phyloP scores from a whole-genome alignment of 495 filamentous ascomycete species.

The Annulohypoxylon nitens region DNA sequence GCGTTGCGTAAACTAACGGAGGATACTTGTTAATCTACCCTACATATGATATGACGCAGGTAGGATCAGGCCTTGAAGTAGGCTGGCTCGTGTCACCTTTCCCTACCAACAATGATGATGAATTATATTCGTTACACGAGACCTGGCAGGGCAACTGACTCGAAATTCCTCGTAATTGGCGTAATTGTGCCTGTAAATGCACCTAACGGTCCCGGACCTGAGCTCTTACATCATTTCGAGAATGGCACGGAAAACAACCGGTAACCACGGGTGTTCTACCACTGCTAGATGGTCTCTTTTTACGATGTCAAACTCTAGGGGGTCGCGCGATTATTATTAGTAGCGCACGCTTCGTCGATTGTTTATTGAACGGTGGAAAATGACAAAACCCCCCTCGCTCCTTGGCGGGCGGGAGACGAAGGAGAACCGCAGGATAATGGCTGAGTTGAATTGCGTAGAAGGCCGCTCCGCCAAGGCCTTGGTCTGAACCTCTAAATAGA shows the following conservation, averaged over 20 bases:
- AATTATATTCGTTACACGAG: conserved; percentile 34
- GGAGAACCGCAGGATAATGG: conserved; percentile 15
- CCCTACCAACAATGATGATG: conserved; percentile 40
- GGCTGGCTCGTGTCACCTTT: conserved; percentile 42
- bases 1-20: conserved; percentile 8
- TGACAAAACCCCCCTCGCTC: conserved; percentile 20
- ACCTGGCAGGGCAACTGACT: conserved; percentile 12
- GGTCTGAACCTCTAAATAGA: conserved; percentile 42
- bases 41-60: conserved; percentile 39
- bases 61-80: conserved; percentile 35
- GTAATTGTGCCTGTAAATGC: conserved; percentile 11
- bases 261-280: conserved; percentile 27
- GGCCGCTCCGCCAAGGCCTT: conserved; percentile 42
- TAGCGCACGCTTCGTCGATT: conserved; percentile 35
- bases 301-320: conserved; percentile 17
- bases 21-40: conserved; percentile 9
- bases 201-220: conserved; percentile 1
- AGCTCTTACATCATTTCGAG: conserved; percentile 43
- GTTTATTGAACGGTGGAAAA: conserved; percentile 26
- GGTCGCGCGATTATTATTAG: conserved; percentile 23
- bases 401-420: conserved; percentile 34
- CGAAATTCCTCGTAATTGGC: conserved; percentile 11
- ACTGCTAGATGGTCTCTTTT: conserved; percentile 14
- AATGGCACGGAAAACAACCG: conserved; percentile 1
- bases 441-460: conserved; percentile 31